Percentiles rank a stretch among this genome's conserved stretches.
phyloP scores from a whole-genome alignment of 2,329 filamentous ascomycete species.

The Akanthomyces lecanii region DNA sequence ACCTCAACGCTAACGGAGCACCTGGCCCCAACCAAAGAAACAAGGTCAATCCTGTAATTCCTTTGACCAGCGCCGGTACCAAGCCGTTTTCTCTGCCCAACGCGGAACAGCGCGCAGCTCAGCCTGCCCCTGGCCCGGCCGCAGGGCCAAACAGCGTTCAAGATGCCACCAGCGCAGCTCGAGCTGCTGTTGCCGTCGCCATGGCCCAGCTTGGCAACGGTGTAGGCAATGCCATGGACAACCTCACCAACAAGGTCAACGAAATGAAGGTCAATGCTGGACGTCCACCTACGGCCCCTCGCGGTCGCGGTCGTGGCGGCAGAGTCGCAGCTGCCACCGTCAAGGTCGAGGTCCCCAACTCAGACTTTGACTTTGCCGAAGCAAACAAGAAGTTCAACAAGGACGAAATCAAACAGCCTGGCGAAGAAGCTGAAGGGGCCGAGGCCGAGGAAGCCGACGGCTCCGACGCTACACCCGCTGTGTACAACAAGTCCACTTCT shows the following conservation, averaged over 20 bases:
- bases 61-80: constrained; percentile 47
- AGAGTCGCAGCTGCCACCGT: constrained; percentile 40
- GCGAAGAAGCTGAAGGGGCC: constrained; percentile 48
- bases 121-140: constrained; percentile 31
- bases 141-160: constrained; percentile 43
- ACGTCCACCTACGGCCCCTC: constrained; percentile 44
- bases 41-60: constrained; percentile 63
- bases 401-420: constrained; percentile 71
- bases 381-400: constrained; percentile 47
- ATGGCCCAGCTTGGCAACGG: constrained; percentile 63
- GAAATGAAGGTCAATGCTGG: constrained; percentile 68
- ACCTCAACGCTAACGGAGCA: constrained; percentile 40
- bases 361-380: constrained; percentile 85
- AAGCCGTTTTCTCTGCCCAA: constrained; percentile 37
- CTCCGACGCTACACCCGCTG: constrained; percentile 42
- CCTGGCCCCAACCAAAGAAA: constrained; percentile 22
- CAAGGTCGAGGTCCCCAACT: constrained; percentile 83
- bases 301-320: constrained; percentile 46
- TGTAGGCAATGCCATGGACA: constrained; percentile 56
- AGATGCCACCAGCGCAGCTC: constrained; percentile 70
- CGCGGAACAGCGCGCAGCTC: constrained; percentile 24
- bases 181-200: constrained; percentile 72
- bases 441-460: constrained; percentile 36
- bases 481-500: constrained; percentile 82
- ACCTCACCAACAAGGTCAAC: constrained; percentile 68